Conservation (phyloP, 164 flowering plant species). For the Nymphaea colorata region DNA sequence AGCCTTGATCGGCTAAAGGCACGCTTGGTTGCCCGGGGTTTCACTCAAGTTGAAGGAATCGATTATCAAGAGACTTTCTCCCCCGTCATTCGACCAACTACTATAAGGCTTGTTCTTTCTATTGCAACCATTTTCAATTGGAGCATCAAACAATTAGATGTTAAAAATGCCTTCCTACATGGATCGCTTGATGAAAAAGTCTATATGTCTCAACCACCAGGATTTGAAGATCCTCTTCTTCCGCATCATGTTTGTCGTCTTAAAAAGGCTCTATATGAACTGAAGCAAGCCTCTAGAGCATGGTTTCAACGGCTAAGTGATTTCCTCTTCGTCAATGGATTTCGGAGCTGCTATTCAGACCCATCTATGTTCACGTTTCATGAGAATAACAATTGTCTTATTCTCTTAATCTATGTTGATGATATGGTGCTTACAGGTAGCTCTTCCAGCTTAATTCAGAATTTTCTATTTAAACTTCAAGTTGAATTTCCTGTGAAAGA, state of each 20-base stretch:
- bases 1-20: background rate
- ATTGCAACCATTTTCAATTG: background rate
- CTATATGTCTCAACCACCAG: background rate
- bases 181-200: background rate
- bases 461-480: background rate
- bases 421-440: constrained; percentile 2
- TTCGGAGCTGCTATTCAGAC: background rate
- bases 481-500: constrained; percentile 1
- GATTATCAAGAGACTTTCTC: background rate
- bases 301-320: constrained; percentile 1
- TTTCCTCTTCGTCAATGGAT: background rate
- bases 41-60: background rate
- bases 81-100: background rate
- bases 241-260: background rate
- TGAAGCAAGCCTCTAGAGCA: constrained; percentile 1
- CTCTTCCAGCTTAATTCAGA: background rate
- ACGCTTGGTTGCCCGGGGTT: background rate
- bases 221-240: background rate
- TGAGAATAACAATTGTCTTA: too few relatives aligned
- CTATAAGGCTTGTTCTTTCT: background rate
- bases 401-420: constrained; percentile 2
- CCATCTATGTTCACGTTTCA: background rate
- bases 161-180: background rate
- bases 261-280: background rate
- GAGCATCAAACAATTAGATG: background rate